These are phyloP conservation scores for Cyclotella atomus DNA, from an alignment of 108 stramenopile species.

Conservation along the genomic window DNA sequence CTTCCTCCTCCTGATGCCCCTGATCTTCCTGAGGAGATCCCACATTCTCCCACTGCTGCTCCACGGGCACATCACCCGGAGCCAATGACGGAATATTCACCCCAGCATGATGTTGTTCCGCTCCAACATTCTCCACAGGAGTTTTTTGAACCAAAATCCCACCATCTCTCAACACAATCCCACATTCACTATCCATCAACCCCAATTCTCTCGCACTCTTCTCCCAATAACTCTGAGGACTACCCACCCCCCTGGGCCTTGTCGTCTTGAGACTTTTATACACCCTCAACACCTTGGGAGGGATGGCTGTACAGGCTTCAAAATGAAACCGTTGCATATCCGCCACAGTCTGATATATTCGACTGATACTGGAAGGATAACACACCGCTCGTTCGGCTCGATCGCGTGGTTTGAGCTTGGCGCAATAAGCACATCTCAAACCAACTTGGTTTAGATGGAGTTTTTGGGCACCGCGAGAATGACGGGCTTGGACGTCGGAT, in stretches of 20 bases:
- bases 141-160: not conserved
- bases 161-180: conserved; percentile 69
- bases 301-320: conserved; percentile 82
- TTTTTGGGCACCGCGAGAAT: conserved; percentile 87
- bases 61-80: not conserved
- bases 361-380: conserved; percentile 71
- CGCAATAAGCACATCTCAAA: conserved; percentile 84
- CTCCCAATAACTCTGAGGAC: conserved; percentile 89
- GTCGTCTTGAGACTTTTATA: conserved; percentile 87
- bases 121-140: conserved; percentile 8
- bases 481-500: conserved; percentile 79
- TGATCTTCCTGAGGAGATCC: not conserved
- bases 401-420: conserved; percentile 74
- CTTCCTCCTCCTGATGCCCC: not conserved
- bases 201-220: conserved; percentile 80
- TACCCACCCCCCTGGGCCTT: conserved; percentile 82
- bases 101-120: not conserved
- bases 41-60: not conserved
- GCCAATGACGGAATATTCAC: not conserved
- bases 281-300: conserved; percentile 59
- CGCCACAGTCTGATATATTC: conserved; percentile 84
- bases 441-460: conserved; percentile 82
- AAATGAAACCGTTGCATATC: conserved; percentile 93
- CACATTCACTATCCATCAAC: conserved; percentile 74
- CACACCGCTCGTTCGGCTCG: conserved; percentile 89